Conservation (phyloP, 192 early-diverging fungal genomes). For the Umbelopsis sp. region DNA sequence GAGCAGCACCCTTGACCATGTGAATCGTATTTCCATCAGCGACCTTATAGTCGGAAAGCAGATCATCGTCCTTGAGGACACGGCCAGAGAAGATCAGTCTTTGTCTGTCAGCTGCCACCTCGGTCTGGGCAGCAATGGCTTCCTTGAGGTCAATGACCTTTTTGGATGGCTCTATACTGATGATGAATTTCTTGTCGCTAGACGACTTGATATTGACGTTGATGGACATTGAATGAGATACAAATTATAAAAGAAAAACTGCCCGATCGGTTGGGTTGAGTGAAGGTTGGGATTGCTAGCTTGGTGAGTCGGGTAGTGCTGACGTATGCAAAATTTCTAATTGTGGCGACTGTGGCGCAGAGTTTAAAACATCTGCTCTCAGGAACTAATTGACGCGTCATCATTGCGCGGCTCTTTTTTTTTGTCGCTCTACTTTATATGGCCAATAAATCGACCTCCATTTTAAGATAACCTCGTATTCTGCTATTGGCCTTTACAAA, state of each 20-base stretch:
- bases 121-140: slow-evolving; percentile 64
- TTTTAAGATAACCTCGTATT: too few relatives aligned
- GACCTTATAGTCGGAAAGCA: slow-evolving; percentile 78
- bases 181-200: slow-evolving; percentile 72
- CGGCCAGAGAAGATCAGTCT: slow-evolving; percentile 92
- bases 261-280: too few relatives aligned
- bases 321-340: slow-evolving; percentile 17
- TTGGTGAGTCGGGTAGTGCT: neutral
- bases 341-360: neutral
- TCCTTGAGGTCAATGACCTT: slow-evolving; percentile 80
- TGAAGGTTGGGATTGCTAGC: too few relatives aligned
- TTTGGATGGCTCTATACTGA: slow-evolving; percentile 59
- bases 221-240: slow-evolving; percentile 54
- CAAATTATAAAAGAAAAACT: slow-evolving; percentile 8
- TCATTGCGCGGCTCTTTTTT: too few relatives aligned
- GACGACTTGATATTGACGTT: slow-evolving; percentile 76
- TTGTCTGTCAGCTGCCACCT: slow-evolving; percentile 71
- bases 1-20: slow-evolving; percentile 75
- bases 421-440: too few relatives aligned
- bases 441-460: too few relatives aligned
- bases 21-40: slow-evolving; percentile 88
- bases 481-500: too few relatives aligned
- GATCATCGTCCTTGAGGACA: slow-evolving; percentile 92
- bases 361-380: neutral
- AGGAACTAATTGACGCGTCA: neutral